Evolutionary conservation across 306 rosid species (phyloP).

Genomic region (Quercus ilex): DNA sequence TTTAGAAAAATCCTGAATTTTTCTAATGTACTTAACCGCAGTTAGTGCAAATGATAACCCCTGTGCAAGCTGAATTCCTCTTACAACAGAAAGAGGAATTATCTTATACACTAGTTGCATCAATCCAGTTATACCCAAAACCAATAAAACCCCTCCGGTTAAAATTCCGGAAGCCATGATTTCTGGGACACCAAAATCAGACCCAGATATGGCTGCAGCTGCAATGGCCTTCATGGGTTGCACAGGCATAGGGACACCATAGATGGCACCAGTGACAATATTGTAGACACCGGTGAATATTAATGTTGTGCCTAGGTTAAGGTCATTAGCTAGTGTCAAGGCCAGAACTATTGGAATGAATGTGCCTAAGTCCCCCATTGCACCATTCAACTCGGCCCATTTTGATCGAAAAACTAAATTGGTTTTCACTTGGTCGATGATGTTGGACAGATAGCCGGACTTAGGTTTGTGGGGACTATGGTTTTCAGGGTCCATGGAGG

Average conservation of each 20-base stretch:
- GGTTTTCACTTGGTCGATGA: slow-evolving; percentile 29
- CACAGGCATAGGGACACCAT: slow-evolving; percentile 85
- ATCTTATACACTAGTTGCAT: slow-evolving; percentile 58
- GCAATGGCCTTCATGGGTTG: slow-evolving; percentile 89
- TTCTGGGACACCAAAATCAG: slow-evolving; percentile 51
- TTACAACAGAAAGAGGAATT: slow-evolving; percentile 56
- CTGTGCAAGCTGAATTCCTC: slow-evolving; percentile 78
- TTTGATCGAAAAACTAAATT: slow-evolving; percentile 51
- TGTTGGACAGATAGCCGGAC: slow-evolving; percentile 17
- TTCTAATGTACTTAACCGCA: slow-evolving; percentile 55
- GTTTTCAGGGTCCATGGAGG: slow-evolving; percentile 31
- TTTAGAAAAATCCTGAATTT: slow-evolving; percentile 47
- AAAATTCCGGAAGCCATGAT: slow-evolving; percentile 77
- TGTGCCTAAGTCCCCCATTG: slow-evolving; percentile 84
- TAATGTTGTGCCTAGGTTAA: slow-evolving; percentile 70
- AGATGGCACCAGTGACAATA: slow-evolving; percentile 59
- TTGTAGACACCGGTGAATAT: slow-evolving; percentile 69
- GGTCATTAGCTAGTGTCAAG: slow-evolving; percentile 51
- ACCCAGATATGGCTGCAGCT: slow-evolving; percentile 53
- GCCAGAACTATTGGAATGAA: slow-evolving; percentile 68
- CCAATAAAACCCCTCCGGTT: slow-evolving; percentile 47
- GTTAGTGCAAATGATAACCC: slow-evolving; percentile 71
- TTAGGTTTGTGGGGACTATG: not conserved
- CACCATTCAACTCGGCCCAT: slow-evolving; percentile 72
- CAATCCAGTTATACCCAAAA: slow-evolving; percentile 57